phyloP scores from a whole-genome alignment of 768 basidiomycete genomes.

The Podaxis carcinomalis region DNA sequence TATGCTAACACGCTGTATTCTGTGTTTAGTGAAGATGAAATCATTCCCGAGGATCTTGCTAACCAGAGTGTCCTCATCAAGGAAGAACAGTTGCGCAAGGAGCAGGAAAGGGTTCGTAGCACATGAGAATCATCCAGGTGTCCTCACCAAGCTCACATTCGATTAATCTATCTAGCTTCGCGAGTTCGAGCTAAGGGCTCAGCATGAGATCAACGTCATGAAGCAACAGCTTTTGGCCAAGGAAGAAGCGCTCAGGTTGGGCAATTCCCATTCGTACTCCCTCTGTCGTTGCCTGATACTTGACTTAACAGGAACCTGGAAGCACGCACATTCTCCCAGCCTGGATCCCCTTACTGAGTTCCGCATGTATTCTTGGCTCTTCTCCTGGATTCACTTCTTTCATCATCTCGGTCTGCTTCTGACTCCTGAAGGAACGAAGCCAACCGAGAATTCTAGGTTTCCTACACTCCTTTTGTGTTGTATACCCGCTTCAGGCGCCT shows the following conservation, averaged over 20 bases:
- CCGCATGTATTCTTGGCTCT: too few species aligned
- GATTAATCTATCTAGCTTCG: constrained; percentile 46
- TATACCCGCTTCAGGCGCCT: constrained; percentile 8
- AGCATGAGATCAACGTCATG: constrained; percentile 86
- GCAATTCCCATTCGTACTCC: background rate
- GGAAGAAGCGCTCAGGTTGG: constrained; percentile 73
- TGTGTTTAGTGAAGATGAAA: constrained; percentile 51
- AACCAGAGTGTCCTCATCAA: constrained; percentile 84
- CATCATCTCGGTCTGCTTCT: background rate
- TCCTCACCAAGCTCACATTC: background rate
- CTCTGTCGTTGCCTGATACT: background rate
- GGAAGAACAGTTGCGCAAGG: constrained; percentile 84
- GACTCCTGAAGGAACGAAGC: background rate
- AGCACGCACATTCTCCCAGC: constrained; percentile 9
- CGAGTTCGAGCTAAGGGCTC: constrained; percentile 82
- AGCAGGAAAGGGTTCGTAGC: constrained; percentile 69
- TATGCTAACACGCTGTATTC: background rate
- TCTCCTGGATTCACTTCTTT: background rate
- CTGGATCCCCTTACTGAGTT: constrained; percentile 7
- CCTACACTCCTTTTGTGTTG: background rate
- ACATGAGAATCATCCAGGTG: background rate
- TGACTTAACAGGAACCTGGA: constrained; percentile 12
- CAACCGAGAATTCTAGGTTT: background rate
- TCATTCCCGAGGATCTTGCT: constrained; percentile 83
- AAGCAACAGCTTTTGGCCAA: constrained; percentile 82